phyloP scores from a whole-genome alignment of 305 asterid genomes.

The Fraxinus dipetala region DNA sequence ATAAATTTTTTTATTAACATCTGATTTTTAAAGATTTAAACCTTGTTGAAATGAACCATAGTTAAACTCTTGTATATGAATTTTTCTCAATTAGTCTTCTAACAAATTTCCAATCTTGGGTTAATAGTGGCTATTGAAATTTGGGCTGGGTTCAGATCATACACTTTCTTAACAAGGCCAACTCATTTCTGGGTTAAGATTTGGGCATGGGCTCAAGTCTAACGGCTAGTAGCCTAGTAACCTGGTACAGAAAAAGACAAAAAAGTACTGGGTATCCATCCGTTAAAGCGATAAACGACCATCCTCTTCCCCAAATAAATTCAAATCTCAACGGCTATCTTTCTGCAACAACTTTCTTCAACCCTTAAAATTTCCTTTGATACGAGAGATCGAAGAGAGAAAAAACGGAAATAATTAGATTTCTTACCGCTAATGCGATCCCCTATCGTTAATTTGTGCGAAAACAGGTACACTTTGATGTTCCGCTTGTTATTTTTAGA shows the following conservation, averaged over 20 bases:
- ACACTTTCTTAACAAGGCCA: slow-evolving; percentile 12
- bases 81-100: background rate
- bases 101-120: background rate
- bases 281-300: slow-evolving; percentile 23
- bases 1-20: too few relatives aligned
- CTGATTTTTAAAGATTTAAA: too few relatives aligned
- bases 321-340: slow-evolving; percentile 49
- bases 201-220: slow-evolving; percentile 17
- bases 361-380: slow-evolving; percentile 8
- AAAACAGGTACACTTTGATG: slow-evolving; percentile 18
- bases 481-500: background rate
- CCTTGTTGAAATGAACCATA: background rate
- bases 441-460: slow-evolving; percentile 18
- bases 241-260: background rate
- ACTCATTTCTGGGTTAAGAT: background rate
- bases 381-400: background rate
- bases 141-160: background rate
- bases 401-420: slow-evolving; percentile 3
- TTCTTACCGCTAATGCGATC: slow-evolving; percentile 28
- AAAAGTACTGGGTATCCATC: slow-evolving; percentile 5
- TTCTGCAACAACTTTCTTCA: slow-evolving; percentile 20
- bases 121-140: background rate
- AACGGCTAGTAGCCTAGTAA: slow-evolving; percentile 40
- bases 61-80: background rate
- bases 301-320: slow-evolving; percentile 19